phyloP scores from a whole-genome alignment of 116 monocot genomes.

The Papilionanthe hybrid region DNA sequence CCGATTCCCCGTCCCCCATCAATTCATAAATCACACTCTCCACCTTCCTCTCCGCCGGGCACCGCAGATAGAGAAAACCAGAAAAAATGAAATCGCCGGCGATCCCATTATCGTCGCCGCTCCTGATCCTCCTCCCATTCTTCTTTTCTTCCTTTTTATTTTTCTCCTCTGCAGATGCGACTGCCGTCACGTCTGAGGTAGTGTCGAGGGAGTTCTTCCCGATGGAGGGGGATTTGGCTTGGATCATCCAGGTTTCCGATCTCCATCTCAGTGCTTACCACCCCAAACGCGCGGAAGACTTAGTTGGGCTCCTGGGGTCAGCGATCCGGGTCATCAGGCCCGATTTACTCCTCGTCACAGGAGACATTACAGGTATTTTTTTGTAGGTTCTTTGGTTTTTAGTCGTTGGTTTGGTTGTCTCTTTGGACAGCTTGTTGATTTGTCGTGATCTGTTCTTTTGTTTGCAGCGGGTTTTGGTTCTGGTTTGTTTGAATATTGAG shows the following conservation, averaged over 20 bases:
- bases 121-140: not conserved
- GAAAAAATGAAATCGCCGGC: not conserved
- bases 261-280: constrained; percentile 70
- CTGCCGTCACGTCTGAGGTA: not conserved
- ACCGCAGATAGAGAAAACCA: not conserved
- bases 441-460: not conserved
- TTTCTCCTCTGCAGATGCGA: not conserved
- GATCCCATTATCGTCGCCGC: not conserved
- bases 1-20: not conserved
- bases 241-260: constrained; percentile 77
- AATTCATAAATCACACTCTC: not conserved
- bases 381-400: not conserved
- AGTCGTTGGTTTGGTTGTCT: not conserved
- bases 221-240: constrained; percentile 66
- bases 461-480: not conserved
- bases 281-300: constrained; percentile 46
- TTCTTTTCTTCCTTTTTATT: not conserved
- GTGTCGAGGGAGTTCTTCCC: constrained; percentile 55
- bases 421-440: not conserved
- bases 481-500: not conserved
- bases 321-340: constrained; percentile 58
- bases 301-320: constrained; percentile 40
- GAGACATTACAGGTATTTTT: constrained; percentile 67
- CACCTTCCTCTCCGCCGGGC: not conserved
- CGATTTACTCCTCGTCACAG: constrained; percentile 58